Evolutionary conservation across 495 filamentous ascomycete species (phyloP), one percentile per base, ranked within the genome.

Genomic region (Aspergillus baeticus): DNA sequence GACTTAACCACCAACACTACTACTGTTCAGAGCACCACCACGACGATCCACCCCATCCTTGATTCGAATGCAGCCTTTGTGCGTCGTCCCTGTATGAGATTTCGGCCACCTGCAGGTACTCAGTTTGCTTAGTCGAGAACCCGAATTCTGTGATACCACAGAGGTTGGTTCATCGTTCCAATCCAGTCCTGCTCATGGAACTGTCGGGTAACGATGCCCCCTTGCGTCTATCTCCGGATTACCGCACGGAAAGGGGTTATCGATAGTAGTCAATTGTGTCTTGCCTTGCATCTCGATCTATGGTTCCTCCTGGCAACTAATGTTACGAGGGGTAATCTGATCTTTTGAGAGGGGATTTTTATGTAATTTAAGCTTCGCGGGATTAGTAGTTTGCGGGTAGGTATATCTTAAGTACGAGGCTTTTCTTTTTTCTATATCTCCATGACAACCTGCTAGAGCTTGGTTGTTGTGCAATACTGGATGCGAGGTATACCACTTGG

Each of bases 201-300:
- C 41, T 22, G 21, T 31, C 42, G 18, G 42, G 22, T 10, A 45
- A 11, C n/a, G 17, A 17, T 42, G 5, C 14, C 46, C 33, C 46
- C 46, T 37, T 49, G 33, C 46, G 10, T 33, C 26, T 20, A n/a
- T 47, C 44, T 47, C 44, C 44, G n/a, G 26, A 34, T 47, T 47
- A 47, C 20, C 44, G 44, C 44, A n/a, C 33, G 14, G 44, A 35
- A 34, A 47, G 44, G 15, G 26, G 44, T 11, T 29, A 3, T 3
- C 26, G 2, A 34, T 46, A 23, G 6, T 45, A 23, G 20, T 21
- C 6, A 33, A 8, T 7, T 46, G 14, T 23, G 18, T 35, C n/a
- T 34, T 20, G 44, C 44, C 44, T 47, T 47, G 26, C 44, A 35
- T 47, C 26, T 29, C 31, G 44, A 18, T 35, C 21, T 31, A 17